phyloP scores from a whole-genome alignment of 2,329 filamentous ascomycete genomes.

The Cladophialophora bantiana region DNA sequence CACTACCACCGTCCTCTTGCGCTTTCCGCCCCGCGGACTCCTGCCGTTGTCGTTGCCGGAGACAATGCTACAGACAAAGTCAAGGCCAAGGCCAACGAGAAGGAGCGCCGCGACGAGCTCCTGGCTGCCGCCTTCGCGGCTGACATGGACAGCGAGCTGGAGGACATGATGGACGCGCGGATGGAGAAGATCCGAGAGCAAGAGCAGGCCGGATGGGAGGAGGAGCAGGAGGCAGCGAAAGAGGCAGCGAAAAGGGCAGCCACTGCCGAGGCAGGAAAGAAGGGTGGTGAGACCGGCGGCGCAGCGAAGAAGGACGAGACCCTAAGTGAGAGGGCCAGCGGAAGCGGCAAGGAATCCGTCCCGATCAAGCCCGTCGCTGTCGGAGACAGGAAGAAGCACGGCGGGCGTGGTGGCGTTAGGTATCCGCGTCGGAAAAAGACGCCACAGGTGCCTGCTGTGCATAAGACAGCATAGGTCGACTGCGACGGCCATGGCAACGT shows the following conservation, averaged over 20 bases:
- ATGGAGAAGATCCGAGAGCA: constrained; percentile 23
- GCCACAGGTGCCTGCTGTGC: neutral
- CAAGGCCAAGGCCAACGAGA: constrained; percentile 1
- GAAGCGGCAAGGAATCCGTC: too few species aligned
- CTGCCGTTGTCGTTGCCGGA: neutral
- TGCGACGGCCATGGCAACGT: neutral
- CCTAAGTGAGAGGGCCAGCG: too few species aligned
- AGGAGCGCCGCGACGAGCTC: constrained; percentile 19
- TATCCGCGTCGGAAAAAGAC: neutral
- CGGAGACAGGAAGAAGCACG: neutral
- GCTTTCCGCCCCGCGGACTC: neutral
- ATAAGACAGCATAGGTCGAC: neutral
- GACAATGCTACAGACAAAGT: too few species aligned
- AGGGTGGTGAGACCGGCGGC: neutral
- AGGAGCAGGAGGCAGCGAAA: constrained; percentile 22
- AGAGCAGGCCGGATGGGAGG: constrained; percentile 32
- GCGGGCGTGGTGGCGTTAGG: neutral
- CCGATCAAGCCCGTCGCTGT: neutral
- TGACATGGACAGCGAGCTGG: constrained; percentile 29
- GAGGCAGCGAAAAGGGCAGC: neutral
- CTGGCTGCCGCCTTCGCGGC: constrained; percentile 25
- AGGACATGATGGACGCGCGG: constrained; percentile 25
- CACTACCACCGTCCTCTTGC: neutral
- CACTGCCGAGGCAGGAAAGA: neutral
- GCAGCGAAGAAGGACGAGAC: neutral